A percentile compares a stretch with the other conserved stretches of the same genome.
Conservation (phyloP, 2,329 filamentous ascomycete genomes). For the Hirsutella rhossiliensis region DNA sequence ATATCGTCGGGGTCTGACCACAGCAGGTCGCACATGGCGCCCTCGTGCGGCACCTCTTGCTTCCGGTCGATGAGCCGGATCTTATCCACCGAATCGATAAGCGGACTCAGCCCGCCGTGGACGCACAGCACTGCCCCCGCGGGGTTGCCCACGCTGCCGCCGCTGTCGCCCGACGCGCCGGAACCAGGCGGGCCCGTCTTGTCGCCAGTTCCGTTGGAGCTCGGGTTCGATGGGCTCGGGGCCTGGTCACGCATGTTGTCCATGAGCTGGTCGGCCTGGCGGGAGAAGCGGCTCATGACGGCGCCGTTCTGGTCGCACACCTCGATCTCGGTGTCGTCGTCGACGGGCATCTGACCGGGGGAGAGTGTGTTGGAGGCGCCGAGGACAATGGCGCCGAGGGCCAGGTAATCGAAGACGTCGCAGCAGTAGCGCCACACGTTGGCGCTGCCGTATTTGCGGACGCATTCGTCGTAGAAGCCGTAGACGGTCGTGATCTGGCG, state of each 20-base stretch:
- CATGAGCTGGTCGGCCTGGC: constrained; percentile 24
- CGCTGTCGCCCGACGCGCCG: constrained; percentile 60
- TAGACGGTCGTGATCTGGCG: constrained; percentile 96
- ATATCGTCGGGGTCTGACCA: constrained; percentile 99
- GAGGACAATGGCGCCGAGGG: constrained; percentile 79
- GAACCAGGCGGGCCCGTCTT: constrained; percentile 65
- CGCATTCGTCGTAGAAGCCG: constrained; percentile 95
- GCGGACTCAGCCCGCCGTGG: constrained; percentile 81
- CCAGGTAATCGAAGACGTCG: constrained; percentile 95
- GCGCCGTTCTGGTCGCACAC: constrained; percentile 77
- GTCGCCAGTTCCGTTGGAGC: constrained; percentile 8
- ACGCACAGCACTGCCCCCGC: constrained; percentile 87
- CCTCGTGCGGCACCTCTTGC: constrained; percentile 96
- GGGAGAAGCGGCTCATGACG: constrained; percentile 60
- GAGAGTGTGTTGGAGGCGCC: constrained; percentile 62
- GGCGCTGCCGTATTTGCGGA: constrained; percentile 89
- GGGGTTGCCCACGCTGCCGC: constrained; percentile 50
- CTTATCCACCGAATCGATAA: constrained; percentile 90
- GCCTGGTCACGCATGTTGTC: constrained; percentile 8
- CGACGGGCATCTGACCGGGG: constrained; percentile 35
- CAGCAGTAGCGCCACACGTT: constrained; percentile 98
- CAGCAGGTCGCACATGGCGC: constrained; percentile 95
- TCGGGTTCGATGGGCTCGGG: constrained; percentile 4
- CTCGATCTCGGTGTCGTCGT: constrained; percentile 80
- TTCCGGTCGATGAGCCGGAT: constrained; percentile 91